Percentiles rank a stretch among this genome's conserved stretches.
Conservation (phyloP, 2,329 filamentous ascomycete species). For the Arthrobotrys conoides region DNA sequence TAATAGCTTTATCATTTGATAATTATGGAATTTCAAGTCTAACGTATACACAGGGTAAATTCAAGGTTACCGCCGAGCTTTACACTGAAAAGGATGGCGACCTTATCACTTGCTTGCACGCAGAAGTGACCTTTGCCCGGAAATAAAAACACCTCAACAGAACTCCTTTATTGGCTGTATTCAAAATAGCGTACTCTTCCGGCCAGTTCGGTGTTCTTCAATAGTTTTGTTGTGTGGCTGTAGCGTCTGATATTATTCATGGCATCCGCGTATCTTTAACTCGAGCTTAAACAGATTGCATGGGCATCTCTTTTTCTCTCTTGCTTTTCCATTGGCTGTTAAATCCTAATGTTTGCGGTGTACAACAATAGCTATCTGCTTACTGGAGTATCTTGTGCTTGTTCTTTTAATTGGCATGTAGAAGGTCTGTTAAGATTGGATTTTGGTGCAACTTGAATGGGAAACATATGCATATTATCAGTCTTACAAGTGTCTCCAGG, state of each 20-base stretch:
- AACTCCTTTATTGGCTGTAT: slow-evolving; percentile 1
- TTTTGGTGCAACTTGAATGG: slow-evolving; percentile 15
- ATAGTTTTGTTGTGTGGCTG: neutral
- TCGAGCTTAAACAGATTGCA: slow-evolving; percentile 17
- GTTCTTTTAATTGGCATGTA: slow-evolving; percentile 21
- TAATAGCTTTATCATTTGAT: neutral
- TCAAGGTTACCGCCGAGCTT: slow-evolving; percentile 89
- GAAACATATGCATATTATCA: slow-evolving; percentile 1
- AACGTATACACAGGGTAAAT: slow-evolving; percentile 77
- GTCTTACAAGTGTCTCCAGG: neutral
- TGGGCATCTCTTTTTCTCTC: neutral
- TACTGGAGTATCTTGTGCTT: slow-evolving; percentile 15
- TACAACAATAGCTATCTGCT: slow-evolving; percentile 19
- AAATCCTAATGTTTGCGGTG: slow-evolving; percentile 13
- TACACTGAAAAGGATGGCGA: slow-evolving; percentile 77
- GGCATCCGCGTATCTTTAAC: slow-evolving; percentile 9
- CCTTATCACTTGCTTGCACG: slow-evolving; percentile 88
- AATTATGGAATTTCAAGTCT: neutral
- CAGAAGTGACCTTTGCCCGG: slow-evolving; percentile 75
- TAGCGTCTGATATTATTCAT: neutral
- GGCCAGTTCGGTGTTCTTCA: neutral
- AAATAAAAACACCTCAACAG: neutral
- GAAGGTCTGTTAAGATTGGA: slow-evolving; percentile 16
- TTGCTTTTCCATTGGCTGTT: neutral
- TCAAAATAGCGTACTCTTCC: slow-evolving; percentile 1